A percentile compares a stretch with the other conserved stretches of the same genome.
phyloP scores from a whole-genome alignment of 441 rosid species.

The Jatropha multifida region DNA sequence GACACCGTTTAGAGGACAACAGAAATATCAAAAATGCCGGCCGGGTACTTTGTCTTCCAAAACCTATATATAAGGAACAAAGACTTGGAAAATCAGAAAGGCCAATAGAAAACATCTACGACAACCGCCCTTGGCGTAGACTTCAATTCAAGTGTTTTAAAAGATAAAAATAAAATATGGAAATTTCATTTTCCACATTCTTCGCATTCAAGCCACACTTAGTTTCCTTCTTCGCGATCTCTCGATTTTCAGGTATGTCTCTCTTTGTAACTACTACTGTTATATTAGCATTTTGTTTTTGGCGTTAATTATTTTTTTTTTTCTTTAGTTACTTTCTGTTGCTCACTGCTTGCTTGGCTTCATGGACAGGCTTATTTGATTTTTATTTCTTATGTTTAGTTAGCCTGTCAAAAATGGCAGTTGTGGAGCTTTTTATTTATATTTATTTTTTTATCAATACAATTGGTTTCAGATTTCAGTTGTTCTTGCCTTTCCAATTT shows the following conservation, averaged over 20 bases:
- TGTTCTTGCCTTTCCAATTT: background rate
- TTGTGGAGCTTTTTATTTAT: background rate
- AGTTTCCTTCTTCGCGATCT: background rate
- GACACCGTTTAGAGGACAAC: background rate
- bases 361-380: background rate
- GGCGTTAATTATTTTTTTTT: background rate
- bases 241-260: background rate
- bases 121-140: slow-evolving; percentile 15
- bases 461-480: background rate
- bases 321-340: background rate
- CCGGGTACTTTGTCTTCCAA: background rate
- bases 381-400: no score
- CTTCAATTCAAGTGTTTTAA: background rate
- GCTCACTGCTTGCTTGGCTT: background rate
- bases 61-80: background rate
- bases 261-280: background rate
- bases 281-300: background rate
- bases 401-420: background rate
- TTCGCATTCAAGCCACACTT: background rate
- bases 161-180: background rate
- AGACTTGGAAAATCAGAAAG: background rate
- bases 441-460: no score
- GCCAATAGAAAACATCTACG: background rate
- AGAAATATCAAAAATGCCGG: background rate
- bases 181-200: background rate